These are phyloP conservation scores for Coelastrella sp. DNA, from an alignment of 139 green algal genomes.

Conservation along the genomic window DNA sequence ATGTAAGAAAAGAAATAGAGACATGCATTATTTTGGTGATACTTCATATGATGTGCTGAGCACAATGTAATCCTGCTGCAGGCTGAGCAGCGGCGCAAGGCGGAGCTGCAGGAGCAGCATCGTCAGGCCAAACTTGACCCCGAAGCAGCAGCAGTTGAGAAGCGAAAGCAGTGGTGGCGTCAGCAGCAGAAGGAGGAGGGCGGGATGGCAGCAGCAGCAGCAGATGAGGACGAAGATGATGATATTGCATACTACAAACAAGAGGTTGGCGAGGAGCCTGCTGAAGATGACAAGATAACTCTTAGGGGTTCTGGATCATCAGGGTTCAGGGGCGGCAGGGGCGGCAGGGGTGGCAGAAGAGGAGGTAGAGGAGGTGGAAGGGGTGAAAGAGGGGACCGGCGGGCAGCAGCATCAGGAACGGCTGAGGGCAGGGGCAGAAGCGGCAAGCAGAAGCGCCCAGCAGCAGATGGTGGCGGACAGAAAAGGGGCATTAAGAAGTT, in stretches of 20 bases:
- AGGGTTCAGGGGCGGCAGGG: constrained; percentile 8
- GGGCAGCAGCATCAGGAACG: neutral
- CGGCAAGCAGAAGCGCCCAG: neutral
- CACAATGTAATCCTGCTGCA: neutral
- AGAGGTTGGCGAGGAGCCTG: constrained; percentile 71
- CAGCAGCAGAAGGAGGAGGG: constrained; percentile 26
- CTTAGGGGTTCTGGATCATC: constrained; percentile 13
- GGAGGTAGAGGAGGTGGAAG: neutral
- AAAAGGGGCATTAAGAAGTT: constrained; percentile 12
- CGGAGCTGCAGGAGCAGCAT: constrained; percentile 12
- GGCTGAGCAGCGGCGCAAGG: constrained; percentile 31
- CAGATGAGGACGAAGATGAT: constrained; percentile 65
- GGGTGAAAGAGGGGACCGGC: neutral
- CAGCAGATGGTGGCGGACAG: constrained; percentile 6
- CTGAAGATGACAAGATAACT: constrained; percentile 62
- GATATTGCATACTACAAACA: constrained; percentile 74
- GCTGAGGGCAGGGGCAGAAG: neutral
- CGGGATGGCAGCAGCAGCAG: neutral
- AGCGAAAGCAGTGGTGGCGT: constrained; percentile 31
- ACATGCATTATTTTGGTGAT: constrained; percentile 47
- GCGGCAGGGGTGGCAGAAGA: constrained; percentile 19
- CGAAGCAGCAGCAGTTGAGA: constrained; percentile 28
- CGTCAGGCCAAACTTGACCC: constrained; percentile 20
- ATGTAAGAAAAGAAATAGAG: neutral
- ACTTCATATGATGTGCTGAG: neutral